Evolutionary conservation across 2,329 filamentous ascomycete species (phyloP).

Genomic region (Ophiocordyceps unilateralis): DNA sequence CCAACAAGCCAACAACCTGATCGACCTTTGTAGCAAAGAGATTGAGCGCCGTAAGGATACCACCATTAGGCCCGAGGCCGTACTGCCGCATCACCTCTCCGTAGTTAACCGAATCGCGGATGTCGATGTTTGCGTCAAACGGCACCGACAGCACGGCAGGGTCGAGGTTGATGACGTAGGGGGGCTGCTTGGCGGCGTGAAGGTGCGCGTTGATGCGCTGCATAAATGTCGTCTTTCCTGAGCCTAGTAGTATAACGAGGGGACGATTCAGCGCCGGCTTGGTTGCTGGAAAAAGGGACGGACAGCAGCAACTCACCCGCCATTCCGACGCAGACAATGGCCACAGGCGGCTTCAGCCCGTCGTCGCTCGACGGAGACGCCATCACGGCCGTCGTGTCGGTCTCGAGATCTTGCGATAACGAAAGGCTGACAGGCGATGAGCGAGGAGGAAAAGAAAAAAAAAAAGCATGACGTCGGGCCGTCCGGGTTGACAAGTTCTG

Average conservation of each 20-base stretch:
- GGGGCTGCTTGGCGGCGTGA: constrained; percentile 60
- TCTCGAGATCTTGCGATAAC: no score
- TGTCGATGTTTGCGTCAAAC: constrained; percentile 96
- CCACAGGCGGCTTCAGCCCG: constrained; percentile 8
- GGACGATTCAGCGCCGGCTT: background rate
- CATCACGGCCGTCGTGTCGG: constrained; percentile 8
- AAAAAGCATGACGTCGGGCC: no score
- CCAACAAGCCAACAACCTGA: constrained; percentile 74
- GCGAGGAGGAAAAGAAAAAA: background rate
- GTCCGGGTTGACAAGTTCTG: no score
- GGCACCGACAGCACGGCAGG: constrained; percentile 86
- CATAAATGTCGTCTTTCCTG: constrained; percentile 99
- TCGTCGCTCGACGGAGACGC: constrained; percentile 15
- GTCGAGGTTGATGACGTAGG: constrained; percentile 95
- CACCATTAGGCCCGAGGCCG: constrained; percentile 91
- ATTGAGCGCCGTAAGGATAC: constrained; percentile 88
- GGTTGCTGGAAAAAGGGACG: background rate
- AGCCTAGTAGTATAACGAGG: constrained; percentile 36
- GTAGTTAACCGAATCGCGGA: constrained; percentile 97
- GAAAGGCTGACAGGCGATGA: no score
- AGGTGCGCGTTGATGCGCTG: constrained; percentile 91
- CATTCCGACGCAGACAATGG: constrained; percentile 94
- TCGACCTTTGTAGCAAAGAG: constrained; percentile 97
- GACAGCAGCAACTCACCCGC: constrained; percentile 39
- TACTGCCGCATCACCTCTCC: constrained; percentile 99